Conservation (phyloP, 257 asterid genomes). For the Capsicum baccatum region DNA sequence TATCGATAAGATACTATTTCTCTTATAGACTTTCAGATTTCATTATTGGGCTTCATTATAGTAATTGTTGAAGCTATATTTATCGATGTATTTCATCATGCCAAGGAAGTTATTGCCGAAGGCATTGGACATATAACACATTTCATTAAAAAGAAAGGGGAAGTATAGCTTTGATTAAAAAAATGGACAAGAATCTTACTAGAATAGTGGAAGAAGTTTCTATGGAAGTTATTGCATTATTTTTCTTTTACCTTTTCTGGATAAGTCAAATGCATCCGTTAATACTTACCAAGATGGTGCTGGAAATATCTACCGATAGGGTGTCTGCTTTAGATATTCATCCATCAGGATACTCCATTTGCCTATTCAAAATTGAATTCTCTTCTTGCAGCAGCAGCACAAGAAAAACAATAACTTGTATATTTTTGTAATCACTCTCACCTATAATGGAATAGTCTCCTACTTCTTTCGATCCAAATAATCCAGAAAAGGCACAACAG, state of each 20-base stretch:
- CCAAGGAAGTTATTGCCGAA: slow-evolving; percentile 9
- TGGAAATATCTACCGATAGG: background rate
- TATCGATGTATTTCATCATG: slow-evolving; percentile 19
- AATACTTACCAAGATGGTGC: background rate
- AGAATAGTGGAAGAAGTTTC: background rate
- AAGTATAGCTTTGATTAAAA: background rate
- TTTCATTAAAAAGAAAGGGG: background rate
- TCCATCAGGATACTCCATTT: background rate
- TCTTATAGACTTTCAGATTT: background rate
- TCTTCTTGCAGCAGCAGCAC: background rate
- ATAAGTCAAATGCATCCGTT: slow-evolving; percentile 19
- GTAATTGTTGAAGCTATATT: slow-evolving; percentile 12
- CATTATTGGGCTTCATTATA: slow-evolving; percentile 1
- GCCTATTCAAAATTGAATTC: background rate
- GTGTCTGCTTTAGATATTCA: background rate
- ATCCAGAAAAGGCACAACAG: background rate
- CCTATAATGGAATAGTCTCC: background rate
- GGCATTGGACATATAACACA: background rate
- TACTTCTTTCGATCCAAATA: background rate
- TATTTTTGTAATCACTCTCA: background rate
- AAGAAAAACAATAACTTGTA: background rate
- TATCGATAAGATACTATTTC: background rate
- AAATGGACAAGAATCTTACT: background rate
- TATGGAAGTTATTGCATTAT: slow-evolving; percentile 4
- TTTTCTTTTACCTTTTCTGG: slow-evolving; percentile 11